Evolutionary conservation across 192 early-diverging fungal species (phyloP).

Genomic region (Cetraspora pellucida): DNA sequence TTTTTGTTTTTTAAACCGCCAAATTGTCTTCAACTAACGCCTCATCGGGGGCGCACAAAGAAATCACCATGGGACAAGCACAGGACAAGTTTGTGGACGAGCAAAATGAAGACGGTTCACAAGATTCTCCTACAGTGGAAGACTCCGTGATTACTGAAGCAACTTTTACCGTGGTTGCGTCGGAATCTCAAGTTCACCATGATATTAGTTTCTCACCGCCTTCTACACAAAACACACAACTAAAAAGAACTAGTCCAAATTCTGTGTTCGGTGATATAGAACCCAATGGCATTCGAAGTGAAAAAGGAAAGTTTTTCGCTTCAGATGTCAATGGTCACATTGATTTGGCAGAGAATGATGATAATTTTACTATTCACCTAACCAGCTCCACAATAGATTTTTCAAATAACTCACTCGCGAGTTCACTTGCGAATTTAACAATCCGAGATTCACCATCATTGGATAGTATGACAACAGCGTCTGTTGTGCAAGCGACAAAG

Average conservation of each 20-base stretch:
- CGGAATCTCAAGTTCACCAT: slow-evolving; percentile 15
- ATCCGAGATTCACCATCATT: slow-evolving; percentile 3
- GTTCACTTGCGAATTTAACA: slow-evolving; percentile 14
- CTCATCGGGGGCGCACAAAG: slow-evolving; percentile 21
- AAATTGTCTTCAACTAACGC: slow-evolving; percentile 28
- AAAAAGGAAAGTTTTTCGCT: slow-evolving; percentile 1
- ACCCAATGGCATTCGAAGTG: not conserved
- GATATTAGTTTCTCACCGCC: slow-evolving; percentile 5
- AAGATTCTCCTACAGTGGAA: slow-evolving; percentile 6
- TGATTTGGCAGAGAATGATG: not conserved
- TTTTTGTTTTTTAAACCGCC: slow-evolving; percentile 21
- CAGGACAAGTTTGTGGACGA: not conserved
- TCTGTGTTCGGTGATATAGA: not conserved
- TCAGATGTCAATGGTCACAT: not conserved
- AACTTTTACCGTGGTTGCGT: not conserved
- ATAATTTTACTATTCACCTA: slow-evolving; percentile 17
- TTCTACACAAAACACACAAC: not conserved
- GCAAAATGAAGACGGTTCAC: not conserved
- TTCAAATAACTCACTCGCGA: slow-evolving; percentile 26
- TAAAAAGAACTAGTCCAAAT: slow-evolving; percentile 15
- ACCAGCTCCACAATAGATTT: slow-evolving; percentile 21
- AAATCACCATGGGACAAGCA: slow-evolving; percentile 26
- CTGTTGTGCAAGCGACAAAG: slow-evolving; percentile 18
- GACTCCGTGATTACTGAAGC: slow-evolving; percentile 4
- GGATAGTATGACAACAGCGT: not conserved